These are phyloP conservation scores for Imleria badia DNA, from an alignment of 768 basidiomycete species.

Conservation along the genomic window DNA sequence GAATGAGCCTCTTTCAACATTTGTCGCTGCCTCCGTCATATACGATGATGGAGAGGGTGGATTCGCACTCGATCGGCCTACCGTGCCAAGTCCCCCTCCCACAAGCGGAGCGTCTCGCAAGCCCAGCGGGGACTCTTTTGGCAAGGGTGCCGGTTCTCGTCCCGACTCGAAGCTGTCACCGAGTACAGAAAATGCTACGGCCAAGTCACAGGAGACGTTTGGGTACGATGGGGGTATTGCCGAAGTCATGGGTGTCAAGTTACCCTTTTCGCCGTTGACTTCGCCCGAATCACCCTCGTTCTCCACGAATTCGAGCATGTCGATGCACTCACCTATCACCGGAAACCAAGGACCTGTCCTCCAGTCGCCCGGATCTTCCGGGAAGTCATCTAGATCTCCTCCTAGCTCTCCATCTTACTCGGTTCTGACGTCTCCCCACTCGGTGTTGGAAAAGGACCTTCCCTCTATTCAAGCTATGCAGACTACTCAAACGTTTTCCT, in stretches of 20 bases:
- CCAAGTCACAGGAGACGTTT: conserved; percentile 23
- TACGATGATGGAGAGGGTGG: conserved; percentile 16
- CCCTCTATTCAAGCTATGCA: conserved; percentile 35
- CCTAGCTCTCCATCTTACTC: conserved; percentile 29
- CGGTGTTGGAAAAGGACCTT: conserved; percentile 32
- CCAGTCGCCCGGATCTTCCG: conserved; percentile 20
- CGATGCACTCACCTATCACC: conserved; percentile 16
- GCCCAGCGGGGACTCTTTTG: conserved; percentile 38
- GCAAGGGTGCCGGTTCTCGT: conserved; percentile 30
- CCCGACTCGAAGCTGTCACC: conserved; percentile 42
- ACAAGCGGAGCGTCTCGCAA: conserved; percentile 25
- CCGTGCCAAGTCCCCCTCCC: conserved; percentile 30
- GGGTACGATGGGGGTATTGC: conserved; percentile 9
- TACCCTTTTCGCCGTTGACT: conserved; percentile 31
- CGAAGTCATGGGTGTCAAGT: conserved; percentile 31
- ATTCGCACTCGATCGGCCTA: conserved; percentile 15
- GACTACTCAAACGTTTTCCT: conserved; percentile 8
- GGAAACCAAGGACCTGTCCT: conserved; percentile 13
- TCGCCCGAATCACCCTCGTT: conserved; percentile 34
- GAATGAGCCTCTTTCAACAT: conserved; percentile 19
- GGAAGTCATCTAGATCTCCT: conserved; percentile 22
- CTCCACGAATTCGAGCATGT: conserved; percentile 30
- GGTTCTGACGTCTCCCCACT: conserved; percentile 38
- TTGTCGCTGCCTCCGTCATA: conserved; percentile 21
- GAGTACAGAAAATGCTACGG: conserved; percentile 17